Evolutionary conservation across 768 basidiomycete species (phyloP).

Genomic region (Naganishia friedmannii): DNA sequence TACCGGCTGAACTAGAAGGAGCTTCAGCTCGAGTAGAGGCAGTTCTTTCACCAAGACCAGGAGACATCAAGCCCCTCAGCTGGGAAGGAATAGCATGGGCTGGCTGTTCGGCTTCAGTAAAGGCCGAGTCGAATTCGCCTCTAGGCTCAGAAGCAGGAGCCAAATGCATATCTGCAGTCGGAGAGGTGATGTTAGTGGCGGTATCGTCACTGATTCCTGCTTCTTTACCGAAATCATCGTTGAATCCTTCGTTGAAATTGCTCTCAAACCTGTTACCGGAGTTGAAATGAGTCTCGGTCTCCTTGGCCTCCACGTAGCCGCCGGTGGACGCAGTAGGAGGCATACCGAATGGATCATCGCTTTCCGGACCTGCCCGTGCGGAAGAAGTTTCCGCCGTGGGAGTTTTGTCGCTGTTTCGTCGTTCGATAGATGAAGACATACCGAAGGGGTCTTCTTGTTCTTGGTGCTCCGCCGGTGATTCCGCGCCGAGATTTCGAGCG

Average conservation of each 20-base stretch:
- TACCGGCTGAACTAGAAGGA: slow-evolving; percentile 38
- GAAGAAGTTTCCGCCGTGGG: slow-evolving; percentile 7
- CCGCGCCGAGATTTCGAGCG: slow-evolving; percentile 7
- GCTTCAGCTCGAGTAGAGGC: slow-evolving; percentile 43
- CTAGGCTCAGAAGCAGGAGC: slow-evolving; percentile 28
- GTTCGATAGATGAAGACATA: slow-evolving; percentile 24
- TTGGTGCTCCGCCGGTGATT: slow-evolving; percentile 7
- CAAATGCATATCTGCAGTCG: slow-evolving; percentile 27
- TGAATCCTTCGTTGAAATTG: slow-evolving; percentile 45
- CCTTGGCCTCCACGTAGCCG: background rate
- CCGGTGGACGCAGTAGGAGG: slow-evolving; percentile 17
- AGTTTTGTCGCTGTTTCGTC: background rate
- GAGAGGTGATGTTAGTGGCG: background rate
- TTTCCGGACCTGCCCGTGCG: background rate
- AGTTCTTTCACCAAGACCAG: slow-evolving; percentile 43
- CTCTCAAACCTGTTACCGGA: slow-evolving; percentile 32
- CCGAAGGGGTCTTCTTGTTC: slow-evolving; percentile 38
- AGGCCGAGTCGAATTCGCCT: slow-evolving; percentile 50
- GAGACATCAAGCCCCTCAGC: slow-evolving; percentile 25
- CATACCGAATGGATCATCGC: slow-evolving; percentile 30
- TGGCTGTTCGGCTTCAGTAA: slow-evolving; percentile 39
- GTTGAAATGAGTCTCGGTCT: slow-evolving; percentile 11
- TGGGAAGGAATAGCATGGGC: slow-evolving; percentile 18
- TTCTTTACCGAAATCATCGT: slow-evolving; percentile 47
- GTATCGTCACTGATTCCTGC: background rate